Evolutionary conservation across 176 grass and related monocot species (phyloP).

Genomic region (Eragrostis nindensis): DNA sequence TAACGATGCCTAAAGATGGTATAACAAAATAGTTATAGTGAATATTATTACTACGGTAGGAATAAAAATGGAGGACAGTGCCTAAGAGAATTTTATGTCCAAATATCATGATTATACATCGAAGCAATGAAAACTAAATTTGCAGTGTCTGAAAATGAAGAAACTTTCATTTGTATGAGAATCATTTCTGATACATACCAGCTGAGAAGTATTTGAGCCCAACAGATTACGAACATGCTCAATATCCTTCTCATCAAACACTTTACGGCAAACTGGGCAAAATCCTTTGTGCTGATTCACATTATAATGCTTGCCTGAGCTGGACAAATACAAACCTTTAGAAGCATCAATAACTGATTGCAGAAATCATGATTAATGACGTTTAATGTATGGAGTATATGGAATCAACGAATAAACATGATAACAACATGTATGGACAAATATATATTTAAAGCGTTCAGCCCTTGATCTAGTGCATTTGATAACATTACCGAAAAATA

Average conservation of each 20-base stretch:
- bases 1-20: conserved; percentile 46
- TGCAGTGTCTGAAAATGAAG: neutral
- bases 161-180: conserved; percentile 10
- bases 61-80: neutral
- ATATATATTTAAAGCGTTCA: conserved; percentile 8
- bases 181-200: conserved; percentile 61
- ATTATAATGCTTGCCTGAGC: conserved; percentile 47
- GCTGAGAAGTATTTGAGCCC: conserved; percentile 42
- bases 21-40: conserved; percentile 2
- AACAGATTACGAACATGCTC: conserved; percentile 74
- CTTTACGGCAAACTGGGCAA: conserved; percentile 93
- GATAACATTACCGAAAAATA: conserved; percentile 6
- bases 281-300: conserved; percentile 73
- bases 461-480: neutral
- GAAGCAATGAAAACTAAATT: conserved; percentile 6
- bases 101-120: conserved; percentile 18
- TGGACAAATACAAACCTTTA: conserved; percentile 46
- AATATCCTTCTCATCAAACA: conserved; percentile 92
- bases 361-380: conserved; percentile 33
- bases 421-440: neutral
- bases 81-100: neutral
- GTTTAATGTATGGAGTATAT: conserved; percentile 19
- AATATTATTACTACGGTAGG: neutral
- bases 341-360: conserved; percentile 44
- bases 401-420: conserved; percentile 19